Evolutionary conservation across 306 rosid genomes (phyloP).

Genomic region (Trifolium repens): DNA sequence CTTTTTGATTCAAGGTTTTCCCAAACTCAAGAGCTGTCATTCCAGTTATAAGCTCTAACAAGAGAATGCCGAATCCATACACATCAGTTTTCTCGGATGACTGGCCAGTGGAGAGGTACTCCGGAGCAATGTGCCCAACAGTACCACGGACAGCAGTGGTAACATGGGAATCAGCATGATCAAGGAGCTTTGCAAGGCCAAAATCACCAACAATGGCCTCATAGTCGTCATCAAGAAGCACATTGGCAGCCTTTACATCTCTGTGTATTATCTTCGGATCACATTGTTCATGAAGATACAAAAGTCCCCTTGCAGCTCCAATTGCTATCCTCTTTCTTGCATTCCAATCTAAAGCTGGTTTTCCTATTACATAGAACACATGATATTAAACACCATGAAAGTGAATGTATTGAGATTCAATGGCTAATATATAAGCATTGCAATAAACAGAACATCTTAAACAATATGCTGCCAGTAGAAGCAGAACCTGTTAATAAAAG

Average conservation of each 20-base stretch:
- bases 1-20: slow-evolving; percentile 85
- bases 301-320: slow-evolving; percentile 96
- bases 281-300: slow-evolving; percentile 94
- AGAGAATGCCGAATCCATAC: slow-evolving; percentile 91
- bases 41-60: slow-evolving; percentile 95
- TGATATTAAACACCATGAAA: slow-evolving; percentile 5
- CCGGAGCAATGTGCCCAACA: slow-evolving; percentile 97
- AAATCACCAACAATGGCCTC: slow-evolving; percentile 97
- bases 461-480: background rate
- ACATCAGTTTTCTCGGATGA: slow-evolving; percentile 99
- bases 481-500: too few species aligned
- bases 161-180: slow-evolving; percentile 94
- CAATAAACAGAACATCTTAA: slow-evolving; percentile 8
- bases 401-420: background rate
- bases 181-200: slow-evolving; percentile 98
- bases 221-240: slow-evolving; percentile 81
- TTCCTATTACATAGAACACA: slow-evolving; percentile 56
- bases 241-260: slow-evolving; percentile 98
- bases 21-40: slow-evolving; percentile 94
- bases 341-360: slow-evolving; percentile 94
- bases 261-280: slow-evolving; percentile 98
- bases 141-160: slow-evolving; percentile 99
- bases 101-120: slow-evolving; percentile 97
- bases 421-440: slow-evolving; percentile 1
- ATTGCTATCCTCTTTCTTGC: slow-evolving; percentile 93